Evolutionary conservation across 169 alveolate species (phyloP).

Genomic region (Eimeria zaria): DNA sequence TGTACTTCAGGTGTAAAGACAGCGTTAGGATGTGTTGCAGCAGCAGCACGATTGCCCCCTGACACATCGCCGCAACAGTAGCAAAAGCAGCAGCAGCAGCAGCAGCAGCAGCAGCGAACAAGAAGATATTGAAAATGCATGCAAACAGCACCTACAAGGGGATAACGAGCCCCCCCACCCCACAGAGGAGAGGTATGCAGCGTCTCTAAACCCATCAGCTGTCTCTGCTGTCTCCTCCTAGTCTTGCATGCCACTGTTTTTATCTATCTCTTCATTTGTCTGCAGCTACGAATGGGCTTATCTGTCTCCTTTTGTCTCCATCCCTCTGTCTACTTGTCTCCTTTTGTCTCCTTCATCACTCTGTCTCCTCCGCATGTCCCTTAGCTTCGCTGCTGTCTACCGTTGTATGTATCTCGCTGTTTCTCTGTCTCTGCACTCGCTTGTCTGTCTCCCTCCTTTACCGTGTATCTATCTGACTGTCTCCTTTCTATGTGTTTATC

Average conservation of each 20-base stretch:
- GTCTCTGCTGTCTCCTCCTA: neutral
- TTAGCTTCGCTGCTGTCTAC: neutral
- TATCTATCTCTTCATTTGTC: neutral
- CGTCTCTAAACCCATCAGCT: neutral
- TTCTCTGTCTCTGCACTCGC: neutral
- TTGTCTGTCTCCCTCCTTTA: neutral
- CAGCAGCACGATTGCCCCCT: neutral
- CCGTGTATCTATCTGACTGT: neutral
- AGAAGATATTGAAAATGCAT: neutral
- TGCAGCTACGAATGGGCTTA: neutral
- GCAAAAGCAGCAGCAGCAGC: neutral
- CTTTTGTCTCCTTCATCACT: no score
- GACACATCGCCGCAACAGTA: neutral
- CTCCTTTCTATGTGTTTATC: neutral
- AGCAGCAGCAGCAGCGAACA: neutral
- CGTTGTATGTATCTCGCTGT: neutral
- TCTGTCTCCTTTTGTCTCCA: conserved; percentile 2
- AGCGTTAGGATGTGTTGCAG: neutral
- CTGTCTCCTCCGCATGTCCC: neutral
- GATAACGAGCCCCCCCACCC: no score
- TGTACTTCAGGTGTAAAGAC: conserved; percentile 25
- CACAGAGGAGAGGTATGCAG: no score
- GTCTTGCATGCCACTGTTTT: no score
- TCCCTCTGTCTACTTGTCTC: no score
- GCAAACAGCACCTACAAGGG: no score